Evolutionary conservation across 805 yeast species (phyloP).

Genomic region (Candida silvatica): DNA sequence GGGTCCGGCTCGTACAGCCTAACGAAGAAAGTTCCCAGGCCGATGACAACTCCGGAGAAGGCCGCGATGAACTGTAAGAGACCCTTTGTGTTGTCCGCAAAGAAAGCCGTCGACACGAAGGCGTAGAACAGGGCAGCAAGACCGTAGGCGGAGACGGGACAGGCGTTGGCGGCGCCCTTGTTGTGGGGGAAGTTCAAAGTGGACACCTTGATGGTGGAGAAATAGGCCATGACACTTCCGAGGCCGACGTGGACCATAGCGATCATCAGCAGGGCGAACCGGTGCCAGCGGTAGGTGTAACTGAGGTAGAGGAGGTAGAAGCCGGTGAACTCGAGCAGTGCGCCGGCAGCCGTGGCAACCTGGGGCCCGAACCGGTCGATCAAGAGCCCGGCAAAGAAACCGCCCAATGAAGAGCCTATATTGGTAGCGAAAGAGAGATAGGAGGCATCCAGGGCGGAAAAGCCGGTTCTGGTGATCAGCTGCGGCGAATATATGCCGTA

Average conservation of each 20-base stretch:
- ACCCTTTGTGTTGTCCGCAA: slow-evolving; percentile 42
- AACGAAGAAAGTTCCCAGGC: slow-evolving; percentile 37
- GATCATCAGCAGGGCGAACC: slow-evolving; percentile 33
- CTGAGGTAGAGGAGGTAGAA: slow-evolving; percentile 42
- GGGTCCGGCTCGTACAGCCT: slow-evolving; percentile 23
- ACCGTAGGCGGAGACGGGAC: slow-evolving; percentile 64
- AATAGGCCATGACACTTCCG: slow-evolving; percentile 55
- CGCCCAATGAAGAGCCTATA: slow-evolving; percentile 61
- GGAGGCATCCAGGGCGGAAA: slow-evolving; percentile 56
- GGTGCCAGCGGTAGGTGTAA: slow-evolving; percentile 32
- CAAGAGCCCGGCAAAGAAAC: slow-evolving; percentile 60
- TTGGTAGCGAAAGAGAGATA: slow-evolving; percentile 53
- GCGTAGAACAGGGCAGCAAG: slow-evolving; percentile 63
- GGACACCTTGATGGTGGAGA: slow-evolving; percentile 48
- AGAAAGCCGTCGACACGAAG: slow-evolving; percentile 43
- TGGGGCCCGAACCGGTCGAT: slow-evolving; percentile 57
- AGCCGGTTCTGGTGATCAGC: slow-evolving; percentile 43
- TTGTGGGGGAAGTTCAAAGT: slow-evolving; percentile 62
- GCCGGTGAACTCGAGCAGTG: slow-evolving; percentile 44
- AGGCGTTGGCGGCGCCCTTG: slow-evolving; percentile 62
- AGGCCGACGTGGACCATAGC: slow-evolving; percentile 51
- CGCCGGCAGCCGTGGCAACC: slow-evolving; percentile 44
- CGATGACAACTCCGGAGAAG: slow-evolving; percentile 39
- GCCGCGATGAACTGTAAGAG: slow-evolving; percentile 47
- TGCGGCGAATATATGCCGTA: slow-evolving; percentile 76